Base-by-base conservation (phyloP, 345 rosid species). In the Atalantia buxifolia region DNA sequence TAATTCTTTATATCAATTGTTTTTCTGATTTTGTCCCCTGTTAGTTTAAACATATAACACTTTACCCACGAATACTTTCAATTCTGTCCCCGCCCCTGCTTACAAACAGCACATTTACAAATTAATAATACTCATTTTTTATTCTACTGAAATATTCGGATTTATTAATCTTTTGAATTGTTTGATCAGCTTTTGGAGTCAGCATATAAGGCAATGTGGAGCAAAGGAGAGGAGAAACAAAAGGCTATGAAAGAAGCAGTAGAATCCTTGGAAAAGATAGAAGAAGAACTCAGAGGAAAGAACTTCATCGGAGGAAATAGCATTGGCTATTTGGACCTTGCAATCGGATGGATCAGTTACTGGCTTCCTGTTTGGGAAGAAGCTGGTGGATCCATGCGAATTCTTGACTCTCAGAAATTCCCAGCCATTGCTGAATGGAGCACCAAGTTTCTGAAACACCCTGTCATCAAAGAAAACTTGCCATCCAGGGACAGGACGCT, bases 301-400 rank as follows among this genome's bases (percentile, higher is more conserved):
- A 66, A 27, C 31, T 53, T 53, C 22, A 12, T 1, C 21, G 84
- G 82, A 64, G 85, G 82, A 60, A 84, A 75, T 9, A 61, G 2
- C 38, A 80, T 88, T 53, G 91, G 88, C 33, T 84, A 77, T 61
- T 13, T 80, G 76, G 88, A 88, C 74, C 70, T 88, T 19, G 78
- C 69, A 4, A 1, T 79, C 22, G 87, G 83, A 6, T 84, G 88
- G 85, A 66, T 84, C 5, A 13, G 76, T 24, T 42, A 75, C 69
- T 63, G 72, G 86, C 48, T 84, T 38, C 88, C 86, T 28, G 59
- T 83, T 12, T 84, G 60, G 45, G 88, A 81, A 50, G 85, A 84
- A 81, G 55, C 81, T 19, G 84, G 84, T 42, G 50, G 18, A 12
- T 76, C 77, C 55, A 8, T 53, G 53, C 38, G 78, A 55, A 0